A percentile compares a stretch with the other conserved stretches of the same genome.
Evolutionary conservation across 257 asterid species (phyloP).

Genomic region (Scutellaria barbata): DNA sequence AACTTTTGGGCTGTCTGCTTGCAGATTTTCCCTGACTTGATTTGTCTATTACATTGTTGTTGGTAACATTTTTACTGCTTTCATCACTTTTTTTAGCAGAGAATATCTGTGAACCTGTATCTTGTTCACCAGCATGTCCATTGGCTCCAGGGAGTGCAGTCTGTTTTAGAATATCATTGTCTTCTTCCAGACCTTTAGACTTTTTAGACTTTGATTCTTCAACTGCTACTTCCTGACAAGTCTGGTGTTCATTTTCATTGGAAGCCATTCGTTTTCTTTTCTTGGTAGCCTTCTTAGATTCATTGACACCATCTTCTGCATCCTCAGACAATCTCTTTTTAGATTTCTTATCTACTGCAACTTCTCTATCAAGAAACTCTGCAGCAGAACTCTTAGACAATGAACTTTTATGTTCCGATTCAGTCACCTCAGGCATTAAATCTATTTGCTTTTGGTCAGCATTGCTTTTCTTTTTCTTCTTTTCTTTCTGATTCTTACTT

Average conservation of each 20-base stretch:
- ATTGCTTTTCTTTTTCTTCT: conserved; percentile 52
- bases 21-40: conserved; percentile 51
- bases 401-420: conserved; percentile 30
- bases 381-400: conserved; percentile 26
- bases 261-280: conserved; percentile 65
- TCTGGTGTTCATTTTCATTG: conserved; percentile 53
- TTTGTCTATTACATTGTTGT: conserved; percentile 43
- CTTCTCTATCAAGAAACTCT: conserved; percentile 28
- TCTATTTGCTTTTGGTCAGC: conserved; percentile 39
- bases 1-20: conserved; percentile 48
- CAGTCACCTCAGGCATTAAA: conserved; percentile 28
- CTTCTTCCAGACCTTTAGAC: conserved; percentile 52
- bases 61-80: conserved; percentile 27
- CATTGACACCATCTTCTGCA: conserved; percentile 46
- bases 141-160: conserved; percentile 32
- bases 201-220: conserved; percentile 72
- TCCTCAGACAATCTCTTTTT: conserved; percentile 38
- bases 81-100: conserved; percentile 34
- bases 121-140: conserved; percentile 33
- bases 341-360: conserved; percentile 31
- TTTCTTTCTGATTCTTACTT: conserved; percentile 45
- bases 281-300: conserved; percentile 58
- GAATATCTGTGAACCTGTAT: conserved; percentile 16
- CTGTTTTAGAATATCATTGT: conserved; percentile 34
- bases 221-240: conserved; percentile 44